Evolutionary conservation across 306 rosid species (phyloP), one percentile per base, ranked within the genome.

Genomic region (Pueraria montana): DNA sequence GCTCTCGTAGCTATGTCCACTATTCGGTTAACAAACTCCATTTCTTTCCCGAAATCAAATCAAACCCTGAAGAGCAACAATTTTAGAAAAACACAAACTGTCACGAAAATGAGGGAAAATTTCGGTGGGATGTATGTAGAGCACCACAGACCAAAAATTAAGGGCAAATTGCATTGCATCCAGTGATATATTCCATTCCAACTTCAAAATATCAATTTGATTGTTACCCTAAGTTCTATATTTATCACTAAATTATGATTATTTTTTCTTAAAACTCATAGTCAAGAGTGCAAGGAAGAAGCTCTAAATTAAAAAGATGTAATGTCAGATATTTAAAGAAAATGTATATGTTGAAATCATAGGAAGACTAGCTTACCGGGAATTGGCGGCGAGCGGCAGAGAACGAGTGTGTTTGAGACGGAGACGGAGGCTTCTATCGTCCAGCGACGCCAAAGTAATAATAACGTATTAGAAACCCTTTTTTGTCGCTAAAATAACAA

Each of bases 1-100:
- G 91, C 93, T 70, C 82, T 89, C 50, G 13, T 36, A 20, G 83
- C 88, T 1, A 74, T 13, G 27, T 81, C 89, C 71, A 58, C 88
- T 76, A 88, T 30, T 77, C 81, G 94, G 87, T 82, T 75, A 53
- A 87, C 89, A 56, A 80, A 72, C 83, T 88, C 98, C 99, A 92
- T 93, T 66, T 36, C 12, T 45, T 4, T 10, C 66, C 82, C 23
- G 67, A 81, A 84, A 81, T 14, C 66, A n/a, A 77, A 52, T 53
- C 83, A 42, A 77, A 68, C 40, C 70, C 55, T 71, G 5, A 71
- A 49, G 56, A 23, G n/a, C n/a, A n/a, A n/a, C n/a, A n/a, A n/a
- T n/a, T n/a, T n/a, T n/a, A n/a, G n/a, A n/a, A n/a, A n/a, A n/a
- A n/a, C n/a, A n/a, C n/a, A 58, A 70, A 61, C 17, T 34, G 78